Evolutionary conservation across 1,139 yeast genomes (phyloP).

Genomic region (Suhomyces panamericanus): DNA sequence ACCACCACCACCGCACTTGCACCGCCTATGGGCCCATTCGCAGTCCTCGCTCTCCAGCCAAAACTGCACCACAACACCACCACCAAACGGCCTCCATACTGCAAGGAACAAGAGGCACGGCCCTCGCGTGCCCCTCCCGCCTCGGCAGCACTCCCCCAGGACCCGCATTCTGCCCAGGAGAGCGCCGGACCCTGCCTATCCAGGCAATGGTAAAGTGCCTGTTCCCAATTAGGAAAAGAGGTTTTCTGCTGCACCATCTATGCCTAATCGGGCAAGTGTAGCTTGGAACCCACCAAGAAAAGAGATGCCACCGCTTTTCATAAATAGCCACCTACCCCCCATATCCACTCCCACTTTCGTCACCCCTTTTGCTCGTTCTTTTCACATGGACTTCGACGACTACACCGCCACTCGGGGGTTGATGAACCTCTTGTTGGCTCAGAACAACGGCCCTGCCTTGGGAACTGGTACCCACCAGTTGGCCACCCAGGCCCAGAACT

Average conservation of each 20-base stretch:
- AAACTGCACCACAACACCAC: too few species aligned
- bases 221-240: conserved; percentile 10
- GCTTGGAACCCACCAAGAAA: not conserved
- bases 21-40: too few species aligned
- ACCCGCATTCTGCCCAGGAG: too few species aligned
- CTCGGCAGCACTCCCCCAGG: too few species aligned
- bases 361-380: not conserved
- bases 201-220: not conserved
- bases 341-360: not conserved
- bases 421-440: conserved; percentile 19
- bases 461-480: conserved; percentile 25
- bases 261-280: conserved; percentile 11
- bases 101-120: too few species aligned
- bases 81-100: too few species aligned
- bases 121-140: too few species aligned
- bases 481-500: conserved; percentile 20
- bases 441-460: conserved; percentile 19
- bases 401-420: conserved; percentile 17
- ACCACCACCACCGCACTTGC: too few species aligned
- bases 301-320: not conserved
- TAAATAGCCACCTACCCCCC: conserved; percentile 3
- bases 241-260: conserved; percentile 6
- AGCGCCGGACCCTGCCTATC: not conserved
- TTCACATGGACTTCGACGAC: conserved; percentile 7
- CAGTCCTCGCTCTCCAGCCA: too few species aligned